Base-by-base conservation (phyloP, 2,329 filamentous ascomycete species). In the Aspergillus quadricinctus region DNA sequence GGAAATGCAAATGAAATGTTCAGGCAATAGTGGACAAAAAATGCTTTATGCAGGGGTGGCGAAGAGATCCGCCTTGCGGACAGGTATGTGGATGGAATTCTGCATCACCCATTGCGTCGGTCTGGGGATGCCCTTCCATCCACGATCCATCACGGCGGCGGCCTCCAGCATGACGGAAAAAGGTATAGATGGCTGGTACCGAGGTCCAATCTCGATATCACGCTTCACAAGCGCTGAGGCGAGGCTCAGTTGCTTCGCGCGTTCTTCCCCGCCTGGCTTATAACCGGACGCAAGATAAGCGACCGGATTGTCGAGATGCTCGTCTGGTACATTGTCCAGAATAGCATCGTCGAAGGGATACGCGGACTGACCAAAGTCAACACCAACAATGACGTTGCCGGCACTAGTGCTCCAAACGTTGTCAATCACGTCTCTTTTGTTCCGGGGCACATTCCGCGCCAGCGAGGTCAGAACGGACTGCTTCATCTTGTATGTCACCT, bases 91-190 rank as follows among this genome's bases (percentile, higher is more conserved):
- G 11, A 76, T 71, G 25, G 68, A 64, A 53, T 74, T 69, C 41
- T 72, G 59, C 48, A 73, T 55, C 54, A 70, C 57, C 67, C 70
- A 73, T 4, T 58, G 53, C 37, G 64, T 58, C 2, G 69, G 63
- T 29, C 64, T 61, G 6, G 68, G 67, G 4, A 56, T 48, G 14
- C 48, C 55, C 23, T 55, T 58, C 72, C 72, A 75, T 52, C 68
- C 61, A 3, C 45, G 41, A 54, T 77, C 75, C 31, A 75, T 46
- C 31, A 57, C 57, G 14, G 60, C 57, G 8, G 75, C 75, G 8
- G 71, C 67, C 49, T 72, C 65, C 35, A 77, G 58, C 71, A 75
- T 74, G 21, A 68, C 55, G 3, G 52, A 37, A 14, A 77, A 55
- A 17, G 66, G 56, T 23, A 61, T 50, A 3, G 50, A 43, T 25